phyloP scores from a whole-genome alignment of 1,284 basidiomycete genomes.

The Porogramme epimiltina region DNA sequence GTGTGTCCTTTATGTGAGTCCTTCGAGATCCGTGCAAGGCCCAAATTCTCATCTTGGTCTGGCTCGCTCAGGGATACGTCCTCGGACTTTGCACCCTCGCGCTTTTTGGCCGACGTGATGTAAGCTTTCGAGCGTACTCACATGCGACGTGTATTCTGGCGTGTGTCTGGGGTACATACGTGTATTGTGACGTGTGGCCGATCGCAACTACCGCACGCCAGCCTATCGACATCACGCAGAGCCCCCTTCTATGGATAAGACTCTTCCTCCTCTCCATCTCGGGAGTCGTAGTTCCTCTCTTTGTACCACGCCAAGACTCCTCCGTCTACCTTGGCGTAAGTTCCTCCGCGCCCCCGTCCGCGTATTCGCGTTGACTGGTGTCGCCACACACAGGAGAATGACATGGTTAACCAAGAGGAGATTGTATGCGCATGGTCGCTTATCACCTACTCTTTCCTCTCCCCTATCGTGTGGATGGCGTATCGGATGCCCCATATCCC shows the following conservation, averaged over 20 bases:
- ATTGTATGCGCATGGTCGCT: conserved; percentile 35
- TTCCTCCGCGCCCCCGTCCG: not conserved
- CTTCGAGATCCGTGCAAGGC: no score
- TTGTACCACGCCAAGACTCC: conserved; percentile 42
- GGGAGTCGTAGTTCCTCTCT: conserved; percentile 42
- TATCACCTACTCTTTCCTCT: conserved; percentile 32
- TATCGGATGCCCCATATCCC: conserved; percentile 31
- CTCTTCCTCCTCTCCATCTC: conserved; percentile 38
- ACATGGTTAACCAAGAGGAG: conserved; percentile 36
- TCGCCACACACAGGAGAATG: conserved; percentile 21
- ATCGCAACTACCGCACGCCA: conserved; percentile 47
- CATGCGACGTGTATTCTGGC: conserved; percentile 11
- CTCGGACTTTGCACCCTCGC: no score
- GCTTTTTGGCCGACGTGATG: no score
- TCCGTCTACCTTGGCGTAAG: conserved; percentile 43
- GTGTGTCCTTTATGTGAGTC: no score
- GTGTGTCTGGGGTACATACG: conserved; percentile 34
- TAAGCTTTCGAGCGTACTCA: not conserved
- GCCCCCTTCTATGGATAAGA: conserved; percentile 30
- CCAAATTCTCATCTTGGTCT: no score
- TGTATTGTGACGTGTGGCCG: conserved; percentile 66
- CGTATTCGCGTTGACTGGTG: no score
- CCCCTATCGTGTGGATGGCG: conserved; percentile 32
- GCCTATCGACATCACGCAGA: conserved; percentile 39
- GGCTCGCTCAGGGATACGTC: no score